phyloP scores from a whole-genome alignment of 1,284 basidiomycete genomes.

The Puccinia polysora region DNA sequence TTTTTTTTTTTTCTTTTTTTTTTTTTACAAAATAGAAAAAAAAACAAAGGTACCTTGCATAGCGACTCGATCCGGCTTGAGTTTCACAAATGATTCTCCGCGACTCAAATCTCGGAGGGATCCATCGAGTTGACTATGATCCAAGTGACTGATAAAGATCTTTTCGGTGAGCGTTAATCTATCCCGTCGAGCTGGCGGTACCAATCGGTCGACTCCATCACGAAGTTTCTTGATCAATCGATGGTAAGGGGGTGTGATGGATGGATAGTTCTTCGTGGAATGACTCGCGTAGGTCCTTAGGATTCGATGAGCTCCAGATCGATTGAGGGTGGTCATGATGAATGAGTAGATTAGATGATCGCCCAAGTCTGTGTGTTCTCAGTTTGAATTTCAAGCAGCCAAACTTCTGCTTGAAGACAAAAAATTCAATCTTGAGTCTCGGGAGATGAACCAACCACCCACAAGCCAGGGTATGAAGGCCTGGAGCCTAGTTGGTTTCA shows the following conservation, averaged over 20 bases:
- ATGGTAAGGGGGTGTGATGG: conserved; percentile 68
- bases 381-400: too few species aligned
- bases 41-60: conserved; percentile 65
- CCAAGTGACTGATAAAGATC: conserved; percentile 90
- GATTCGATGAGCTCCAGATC: neutral
- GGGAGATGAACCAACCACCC: too few species aligned
- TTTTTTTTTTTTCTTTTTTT: neutral
- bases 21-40: neutral
- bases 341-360: neutral
- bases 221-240: conserved; percentile 70
- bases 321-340: conserved; percentile 6
- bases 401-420: too few species aligned
- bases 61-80: conserved; percentile 86
- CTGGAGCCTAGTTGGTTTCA: too few species aligned
- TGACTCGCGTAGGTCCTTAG: conserved; percentile 16
- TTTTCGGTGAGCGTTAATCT: conserved; percentile 89
- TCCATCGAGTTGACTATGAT: conserved; percentile 48
- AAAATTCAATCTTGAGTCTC: too few species aligned
- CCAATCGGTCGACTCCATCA: conserved; percentile 63
- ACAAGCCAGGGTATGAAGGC: too few species aligned
- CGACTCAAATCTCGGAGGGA: conserved; percentile 61
- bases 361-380: neutral
- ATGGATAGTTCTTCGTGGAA: conserved; percentile 29
- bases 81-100: conserved; percentile 83
- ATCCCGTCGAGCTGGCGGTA: conserved; percentile 60